A percentile compares a stretch with the other conserved stretches of the same genome.
These are phyloP conservation scores for Candida dajiaensis DNA, from an alignment of 805 yeast genomes.

Conservation along the genomic window DNA sequence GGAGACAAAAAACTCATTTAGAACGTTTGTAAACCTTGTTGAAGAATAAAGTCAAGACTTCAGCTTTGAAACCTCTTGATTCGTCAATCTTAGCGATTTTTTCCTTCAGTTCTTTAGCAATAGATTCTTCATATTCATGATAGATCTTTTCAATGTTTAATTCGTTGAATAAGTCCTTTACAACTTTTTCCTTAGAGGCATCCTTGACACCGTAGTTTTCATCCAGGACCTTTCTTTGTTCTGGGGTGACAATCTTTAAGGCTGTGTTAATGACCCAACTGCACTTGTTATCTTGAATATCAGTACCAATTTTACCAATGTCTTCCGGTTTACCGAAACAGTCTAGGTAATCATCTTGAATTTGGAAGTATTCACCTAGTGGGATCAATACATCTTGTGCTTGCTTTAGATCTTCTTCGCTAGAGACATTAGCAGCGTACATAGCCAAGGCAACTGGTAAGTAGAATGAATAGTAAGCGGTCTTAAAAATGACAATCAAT, in stretches of 20 bases:
- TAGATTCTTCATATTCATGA: slow-evolving; percentile 74
- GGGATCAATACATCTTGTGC: slow-evolving; percentile 85
- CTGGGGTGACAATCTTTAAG: slow-evolving; percentile 65
- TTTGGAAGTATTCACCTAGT: slow-evolving; percentile 97
- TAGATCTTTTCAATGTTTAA: slow-evolving; percentile 67
- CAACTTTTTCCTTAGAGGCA: slow-evolving; percentile 55
- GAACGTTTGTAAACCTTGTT: slow-evolving; percentile 91
- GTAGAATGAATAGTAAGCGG: slow-evolving; percentile 96
- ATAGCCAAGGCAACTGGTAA: slow-evolving; percentile 96
- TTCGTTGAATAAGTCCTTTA: slow-evolving; percentile 69
- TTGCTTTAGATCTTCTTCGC: slow-evolving; percentile 75
- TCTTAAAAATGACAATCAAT: slow-evolving; percentile 91
- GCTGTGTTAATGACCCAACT: slow-evolving; percentile 97
- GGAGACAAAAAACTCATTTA: slow-evolving; percentile 40
- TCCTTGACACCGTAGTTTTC: slow-evolving; percentile 87
- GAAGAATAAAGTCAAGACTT: slow-evolving; percentile 79
- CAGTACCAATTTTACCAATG: slow-evolving; percentile 98
- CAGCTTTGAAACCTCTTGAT: slow-evolving; percentile 85
- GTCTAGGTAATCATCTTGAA: slow-evolving; percentile 95
- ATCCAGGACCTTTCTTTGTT: slow-evolving; percentile 78
- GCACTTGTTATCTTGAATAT: slow-evolving; percentile 96
- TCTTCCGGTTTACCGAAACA: slow-evolving; percentile 97
- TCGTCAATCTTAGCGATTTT: slow-evolving; percentile 78
- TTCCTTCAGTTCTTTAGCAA: slow-evolving; percentile 56
- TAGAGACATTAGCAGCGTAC: slow-evolving; percentile 79